A percentile compares a stretch with the other conserved stretches of the same genome.
phyloP scores from a whole-genome alignment of 2,329 filamentous ascomycete species.

The Ophiostoma montium region DNA sequence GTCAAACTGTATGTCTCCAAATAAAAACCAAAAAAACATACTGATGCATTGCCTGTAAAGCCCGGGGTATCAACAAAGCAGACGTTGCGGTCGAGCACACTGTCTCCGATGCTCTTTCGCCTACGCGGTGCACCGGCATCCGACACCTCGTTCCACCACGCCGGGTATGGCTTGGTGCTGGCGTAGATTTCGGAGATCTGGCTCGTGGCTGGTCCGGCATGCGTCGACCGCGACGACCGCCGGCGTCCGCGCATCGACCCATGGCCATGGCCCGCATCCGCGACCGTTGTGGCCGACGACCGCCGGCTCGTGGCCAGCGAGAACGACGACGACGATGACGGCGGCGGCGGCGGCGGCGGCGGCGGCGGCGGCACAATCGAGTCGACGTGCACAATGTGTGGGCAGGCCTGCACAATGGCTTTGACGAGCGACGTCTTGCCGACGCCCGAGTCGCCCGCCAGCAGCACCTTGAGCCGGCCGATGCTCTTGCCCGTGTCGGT shows the following conservation, averaged over 20 bases:
- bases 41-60: slow-evolving; percentile 38
- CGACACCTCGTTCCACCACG: slow-evolving; percentile 78
- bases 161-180: slow-evolving; percentile 71
- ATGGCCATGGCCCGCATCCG: too few relatives aligned
- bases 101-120: slow-evolving; percentile 59
- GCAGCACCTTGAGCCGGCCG: slow-evolving; percentile 76
- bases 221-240: not conserved
- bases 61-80: slow-evolving; percentile 84
- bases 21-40: slow-evolving; percentile 22
- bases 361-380: slow-evolving; percentile 36
- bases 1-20: not conserved
- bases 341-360: too few relatives aligned
- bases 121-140: slow-evolving; percentile 42
- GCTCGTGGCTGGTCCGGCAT: slow-evolving; percentile 19
- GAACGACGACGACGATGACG: too few relatives aligned
- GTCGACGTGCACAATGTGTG: slow-evolving; percentile 91
- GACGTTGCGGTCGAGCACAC: slow-evolving; percentile 76
- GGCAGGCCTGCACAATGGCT: slow-evolving; percentile 71
- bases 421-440: slow-evolving; percentile 86
- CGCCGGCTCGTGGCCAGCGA: slow-evolving; percentile 12
- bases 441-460: slow-evolving; percentile 64
- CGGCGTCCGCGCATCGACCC: too few relatives aligned
- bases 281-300: slow-evolving; percentile 9
- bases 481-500: slow-evolving; percentile 73
- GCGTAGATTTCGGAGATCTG: slow-evolving; percentile 56